Conservation (phyloP, 495 filamentous ascomycete genomes). For the Lophiostoma macrostomum region DNA sequence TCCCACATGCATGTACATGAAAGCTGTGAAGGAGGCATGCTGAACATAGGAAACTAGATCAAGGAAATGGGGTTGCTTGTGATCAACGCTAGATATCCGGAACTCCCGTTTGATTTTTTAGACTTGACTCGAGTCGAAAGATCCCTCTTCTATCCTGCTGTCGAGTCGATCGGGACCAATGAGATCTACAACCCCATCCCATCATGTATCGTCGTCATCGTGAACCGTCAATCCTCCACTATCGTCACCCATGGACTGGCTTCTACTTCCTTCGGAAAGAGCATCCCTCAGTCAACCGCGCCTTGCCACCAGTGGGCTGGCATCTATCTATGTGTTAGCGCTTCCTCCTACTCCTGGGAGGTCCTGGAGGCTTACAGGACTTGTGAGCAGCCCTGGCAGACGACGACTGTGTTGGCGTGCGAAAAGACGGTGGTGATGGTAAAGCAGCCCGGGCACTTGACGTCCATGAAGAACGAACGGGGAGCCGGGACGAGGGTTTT, state of each 20-base stretch:
- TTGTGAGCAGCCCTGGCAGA: slow-evolving; percentile 96
- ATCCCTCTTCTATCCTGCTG: slow-evolving; percentile 48
- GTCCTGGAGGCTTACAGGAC: slow-evolving; percentile 22
- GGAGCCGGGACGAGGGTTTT: slow-evolving; percentile 95
- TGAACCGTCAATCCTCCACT: slow-evolving; percentile 20
- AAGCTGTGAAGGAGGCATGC: slow-evolving; percentile 24
- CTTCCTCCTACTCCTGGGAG: background rate
- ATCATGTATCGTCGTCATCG: slow-evolving; percentile 25
- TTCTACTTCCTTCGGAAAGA: slow-evolving; percentile 99
- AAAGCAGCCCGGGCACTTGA: slow-evolving; percentile 99
- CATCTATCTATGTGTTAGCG: slow-evolving; percentile 95
- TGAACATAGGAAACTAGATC: slow-evolving; percentile 17
- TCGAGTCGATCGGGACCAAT: slow-evolving; percentile 31
- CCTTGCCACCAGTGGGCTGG: slow-evolving; percentile 98
- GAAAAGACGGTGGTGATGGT: slow-evolving; percentile 99
- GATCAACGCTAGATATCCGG: slow-evolving; percentile 78
- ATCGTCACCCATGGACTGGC: slow-evolving; percentile 17
- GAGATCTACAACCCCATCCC: slow-evolving; percentile 33
- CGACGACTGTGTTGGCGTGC: slow-evolving; percentile 99
- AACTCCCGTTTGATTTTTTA: slow-evolving; percentile 58
- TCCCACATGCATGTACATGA: slow-evolving; percentile 37
- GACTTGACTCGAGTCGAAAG: slow-evolving; percentile 36
- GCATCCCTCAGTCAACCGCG: slow-evolving; percentile 95
- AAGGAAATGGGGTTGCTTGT: slow-evolving; percentile 28
- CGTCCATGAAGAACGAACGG: slow-evolving; percentile 99